Percentiles rank a stretch among this genome's conserved stretches.
These are phyloP conservation scores for Spencermartinsiella europaea DNA, from an alignment of 805 yeast species.

Conservation along the genomic window DNA sequence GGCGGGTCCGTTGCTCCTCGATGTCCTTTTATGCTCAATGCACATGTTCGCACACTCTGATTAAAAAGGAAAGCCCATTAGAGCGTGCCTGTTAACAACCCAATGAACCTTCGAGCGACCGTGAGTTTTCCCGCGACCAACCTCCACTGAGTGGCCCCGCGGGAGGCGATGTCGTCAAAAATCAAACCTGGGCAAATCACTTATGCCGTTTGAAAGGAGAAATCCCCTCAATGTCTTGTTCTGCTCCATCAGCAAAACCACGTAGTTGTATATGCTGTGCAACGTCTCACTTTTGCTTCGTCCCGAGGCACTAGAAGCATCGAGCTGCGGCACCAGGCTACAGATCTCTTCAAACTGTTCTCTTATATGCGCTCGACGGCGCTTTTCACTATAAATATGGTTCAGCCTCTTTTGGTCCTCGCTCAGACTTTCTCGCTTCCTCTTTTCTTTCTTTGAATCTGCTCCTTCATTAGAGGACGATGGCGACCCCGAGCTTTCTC, in stretches of 20 bases:
- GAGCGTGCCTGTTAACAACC: too few species aligned
- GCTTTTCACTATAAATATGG: slow-evolving; percentile 37
- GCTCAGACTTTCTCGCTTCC: slow-evolving; percentile 24
- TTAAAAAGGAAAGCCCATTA: too few species aligned
- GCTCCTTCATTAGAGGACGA: background rate
- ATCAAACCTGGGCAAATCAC: background rate
- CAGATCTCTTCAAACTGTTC: slow-evolving; percentile 34
- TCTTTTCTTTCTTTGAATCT: slow-evolving; percentile 3
- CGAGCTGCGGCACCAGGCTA: slow-evolving; percentile 31
- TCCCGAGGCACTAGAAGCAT: slow-evolving; percentile 6
- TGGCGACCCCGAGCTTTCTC: background rate
- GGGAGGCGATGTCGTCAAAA: background rate
- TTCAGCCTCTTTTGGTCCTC: slow-evolving; percentile 36
- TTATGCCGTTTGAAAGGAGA: slow-evolving; percentile 20
- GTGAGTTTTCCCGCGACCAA: too few species aligned
- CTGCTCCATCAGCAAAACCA: slow-evolving; percentile 21
- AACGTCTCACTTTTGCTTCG: slow-evolving; percentile 28
- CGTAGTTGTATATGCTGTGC: slow-evolving; percentile 23
- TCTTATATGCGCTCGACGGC: slow-evolving; percentile 37
- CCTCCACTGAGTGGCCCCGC: too few species aligned
- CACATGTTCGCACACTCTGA: too few species aligned
- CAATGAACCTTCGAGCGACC: too few species aligned
- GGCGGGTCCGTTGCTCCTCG: too few species aligned
- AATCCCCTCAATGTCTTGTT: slow-evolving; percentile 25
- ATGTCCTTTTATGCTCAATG: too few species aligned